Evolutionary conservation across 305 asterid genomes (phyloP), one percentile per base, ranked within the genome.

Genomic region (Solanum aculeatissimum): DNA sequence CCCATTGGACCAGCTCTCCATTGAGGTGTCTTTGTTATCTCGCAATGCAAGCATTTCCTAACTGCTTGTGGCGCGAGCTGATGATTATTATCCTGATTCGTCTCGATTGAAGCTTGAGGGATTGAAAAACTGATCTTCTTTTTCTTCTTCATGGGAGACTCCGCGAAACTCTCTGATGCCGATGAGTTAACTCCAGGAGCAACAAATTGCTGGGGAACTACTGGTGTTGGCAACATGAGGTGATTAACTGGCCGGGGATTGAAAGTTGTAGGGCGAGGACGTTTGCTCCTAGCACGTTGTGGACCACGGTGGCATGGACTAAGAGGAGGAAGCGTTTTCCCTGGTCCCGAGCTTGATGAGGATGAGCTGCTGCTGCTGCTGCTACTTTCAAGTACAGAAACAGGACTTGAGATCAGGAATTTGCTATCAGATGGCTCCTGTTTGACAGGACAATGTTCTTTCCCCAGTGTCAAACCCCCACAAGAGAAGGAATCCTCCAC

Each of bases 401-500:
- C 85, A 12, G 87, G 87, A 80, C 89, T 86, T n/a, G 72, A 83
- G 51, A 86, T 70, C 51, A 84, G 89, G 82, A 68, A 88, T 7
- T 77, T 77, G 82, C 29, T 51, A 5, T 77, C 63, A 18, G 91
- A 12, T 3, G 84, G 80, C 83, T 85, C 90, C 65, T 89, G 89
- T 85, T 82, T 84, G 45, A 57, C 57, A 57, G 74, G 69, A 72
- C 87, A 58, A 85, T 86, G 85, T n/a, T 94, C 97, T 77, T 90
- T 92, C 9, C 92, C 89, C 4, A 94, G 75, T 12, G 98, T 93
- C 89, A 92, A 43, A 25, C 98, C 98, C 27, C 81, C 91, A 68
- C 90, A 87, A 0, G 97, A 90, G 85, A 95, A 97, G 1, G 98
- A 94, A 70, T 95, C 99, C 89, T 97, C 98, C 88, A 93, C 91